Evolutionary conservation across 2,329 filamentous ascomycete species (phyloP).

Genomic region (Corinectria fuckeliana): DNA sequence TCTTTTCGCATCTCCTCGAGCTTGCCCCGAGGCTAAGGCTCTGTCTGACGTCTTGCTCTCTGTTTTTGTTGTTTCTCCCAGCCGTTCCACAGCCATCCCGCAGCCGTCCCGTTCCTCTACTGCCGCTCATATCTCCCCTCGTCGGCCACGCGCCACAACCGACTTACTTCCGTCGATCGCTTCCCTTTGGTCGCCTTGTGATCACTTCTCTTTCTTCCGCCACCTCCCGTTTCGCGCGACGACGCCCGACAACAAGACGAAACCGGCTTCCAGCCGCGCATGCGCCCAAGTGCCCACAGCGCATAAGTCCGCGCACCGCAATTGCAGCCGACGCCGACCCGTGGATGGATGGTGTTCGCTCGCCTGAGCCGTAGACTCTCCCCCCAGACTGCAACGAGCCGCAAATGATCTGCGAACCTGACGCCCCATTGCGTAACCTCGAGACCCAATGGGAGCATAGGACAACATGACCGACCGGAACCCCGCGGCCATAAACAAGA

Average conservation of each 20-base stretch:
- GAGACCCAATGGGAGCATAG: constrained; percentile 44
- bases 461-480: constrained; percentile 44
- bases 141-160: constrained; percentile 8
- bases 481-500: constrained; percentile 43
- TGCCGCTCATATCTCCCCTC: constrained; percentile 27
- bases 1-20: constrained; percentile 27
- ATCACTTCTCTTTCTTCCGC: constrained; percentile 3
- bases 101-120: too few species aligned
- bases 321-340: constrained; percentile 29
- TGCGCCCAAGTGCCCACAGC: constrained; percentile 15
- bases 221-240: constrained; percentile 18
- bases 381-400: constrained; percentile 39
- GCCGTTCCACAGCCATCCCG: constrained; percentile 1
- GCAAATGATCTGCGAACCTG: constrained; percentile 42
- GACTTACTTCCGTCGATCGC: not conserved
- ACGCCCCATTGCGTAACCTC: constrained; percentile 42
- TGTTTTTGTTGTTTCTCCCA: constrained; percentile 16
- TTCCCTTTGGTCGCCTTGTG: too few species aligned
- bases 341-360: constrained; percentile 35
- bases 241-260: constrained; percentile 11
- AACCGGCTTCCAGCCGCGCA: not conserved
- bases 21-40: constrained; percentile 12
- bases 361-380: constrained; percentile 34
- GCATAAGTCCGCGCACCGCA: constrained; percentile 10
- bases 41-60: constrained; percentile 22